phyloP scores from a whole-genome alignment of 2,329 filamentous ascomycete species.

The Xylariaceae sp. region DNA sequence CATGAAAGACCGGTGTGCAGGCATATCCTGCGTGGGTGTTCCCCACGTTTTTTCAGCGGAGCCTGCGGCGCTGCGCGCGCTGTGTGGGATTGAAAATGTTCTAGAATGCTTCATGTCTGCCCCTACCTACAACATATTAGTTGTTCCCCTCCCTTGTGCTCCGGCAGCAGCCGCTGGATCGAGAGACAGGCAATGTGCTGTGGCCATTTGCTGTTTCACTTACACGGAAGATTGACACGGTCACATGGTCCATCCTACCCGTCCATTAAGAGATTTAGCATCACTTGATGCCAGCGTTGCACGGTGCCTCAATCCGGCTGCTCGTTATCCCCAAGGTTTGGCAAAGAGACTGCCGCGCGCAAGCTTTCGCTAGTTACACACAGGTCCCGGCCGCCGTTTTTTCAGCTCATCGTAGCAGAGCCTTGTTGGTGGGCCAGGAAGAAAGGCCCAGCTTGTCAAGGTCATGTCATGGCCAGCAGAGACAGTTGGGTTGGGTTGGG shows the following conservation, averaged over 20 bases:
- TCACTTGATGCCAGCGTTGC: conserved; percentile 20
- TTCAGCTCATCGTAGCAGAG: conserved; percentile 10
- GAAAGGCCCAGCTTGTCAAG: background rate
- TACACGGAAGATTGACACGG: conserved; percentile 14
- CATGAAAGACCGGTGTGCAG: conserved; percentile 22
- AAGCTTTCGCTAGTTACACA: background rate
- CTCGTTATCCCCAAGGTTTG: conserved; percentile 6
- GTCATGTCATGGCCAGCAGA: background rate
- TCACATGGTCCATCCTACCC: conserved; percentile 20
- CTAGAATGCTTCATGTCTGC: conserved; percentile 27
- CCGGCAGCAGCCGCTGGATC: conserved; percentile 19
- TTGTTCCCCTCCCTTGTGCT: conserved; percentile 17
- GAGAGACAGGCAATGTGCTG: conserved; percentile 17
- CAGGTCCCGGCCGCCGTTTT: background rate
- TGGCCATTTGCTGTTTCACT: conserved; percentile 22
- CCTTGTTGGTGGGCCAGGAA: conserved; percentile 7
- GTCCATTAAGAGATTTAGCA: conserved; percentile 13
- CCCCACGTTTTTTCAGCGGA: conserved; percentile 32
- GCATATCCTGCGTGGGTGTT: conserved; percentile 18
- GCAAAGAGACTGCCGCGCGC: conserved; percentile 4
- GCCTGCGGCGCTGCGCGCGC: conserved; percentile 4
- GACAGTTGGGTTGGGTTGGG: no score
- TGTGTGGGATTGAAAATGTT: conserved; percentile 27
- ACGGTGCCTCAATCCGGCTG: conserved; percentile 17
- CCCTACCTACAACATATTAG: background rate